These are phyloP conservation scores for Staphylotrichum tortipilum DNA, from an alignment of 495 filamentous ascomycete genomes.

Conservation along the genomic window DNA sequence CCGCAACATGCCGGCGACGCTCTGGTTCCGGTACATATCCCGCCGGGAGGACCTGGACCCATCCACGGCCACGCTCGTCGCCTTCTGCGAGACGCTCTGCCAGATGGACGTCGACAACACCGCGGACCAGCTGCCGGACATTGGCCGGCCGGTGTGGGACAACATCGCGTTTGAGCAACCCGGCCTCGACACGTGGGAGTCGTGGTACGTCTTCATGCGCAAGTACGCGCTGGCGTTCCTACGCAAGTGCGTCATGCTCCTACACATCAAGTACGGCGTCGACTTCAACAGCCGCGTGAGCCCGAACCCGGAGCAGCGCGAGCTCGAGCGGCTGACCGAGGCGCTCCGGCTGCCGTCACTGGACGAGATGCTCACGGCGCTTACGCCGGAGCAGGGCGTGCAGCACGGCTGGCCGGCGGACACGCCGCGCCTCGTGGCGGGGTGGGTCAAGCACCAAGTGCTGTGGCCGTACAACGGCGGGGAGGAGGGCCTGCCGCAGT, in stretches of 20 bases:
- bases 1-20: constrained; percentile 32
- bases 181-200: constrained; percentile 32
- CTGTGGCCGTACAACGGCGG: constrained; percentile 17
- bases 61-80: constrained; percentile 34
- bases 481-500: constrained; percentile 18
- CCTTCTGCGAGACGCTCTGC: constrained; percentile 32
- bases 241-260: constrained; percentile 72
- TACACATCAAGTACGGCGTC: constrained; percentile 81
- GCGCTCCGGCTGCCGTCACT: constrained; percentile 66
- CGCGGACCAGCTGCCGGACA: constrained; percentile 1
- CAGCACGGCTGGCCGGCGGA: constrained; percentile 33
- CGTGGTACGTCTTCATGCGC: constrained; percentile 44
- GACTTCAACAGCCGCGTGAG: constrained; percentile 73
- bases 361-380: constrained; percentile 59
- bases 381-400: constrained; percentile 32
- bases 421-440: constrained; percentile 44
- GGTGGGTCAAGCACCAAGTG: constrained; percentile 69
- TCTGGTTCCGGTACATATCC: constrained; percentile 32
- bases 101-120: constrained; percentile 23
- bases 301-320: constrained; percentile 55
- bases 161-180: constrained; percentile 38
- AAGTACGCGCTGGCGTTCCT: constrained; percentile 87
- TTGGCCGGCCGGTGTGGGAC: constrained; percentile 10
- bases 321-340: constrained; percentile 73
- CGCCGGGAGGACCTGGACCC: constrained; percentile 25